These are phyloP conservation scores for Moesziomyces aphidis DNA, from an alignment of 1,284 basidiomycete species.

Conservation along the genomic window DNA sequence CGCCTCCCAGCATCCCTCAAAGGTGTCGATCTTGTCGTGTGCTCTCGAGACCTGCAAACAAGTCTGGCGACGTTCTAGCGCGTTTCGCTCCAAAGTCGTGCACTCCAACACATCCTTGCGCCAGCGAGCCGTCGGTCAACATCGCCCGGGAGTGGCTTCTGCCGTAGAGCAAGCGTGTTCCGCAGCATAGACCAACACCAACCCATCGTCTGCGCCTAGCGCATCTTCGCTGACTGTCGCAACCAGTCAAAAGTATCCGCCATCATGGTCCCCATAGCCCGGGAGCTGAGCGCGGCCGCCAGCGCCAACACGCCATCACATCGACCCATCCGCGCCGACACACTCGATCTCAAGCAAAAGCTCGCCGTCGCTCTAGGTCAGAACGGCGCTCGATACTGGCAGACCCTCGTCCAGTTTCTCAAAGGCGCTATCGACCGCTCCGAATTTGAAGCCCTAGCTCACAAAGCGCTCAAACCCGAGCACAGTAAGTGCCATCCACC, in stretches of 20 bases:
- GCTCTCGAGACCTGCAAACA: no score
- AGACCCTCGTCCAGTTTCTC: conserved; percentile 67
- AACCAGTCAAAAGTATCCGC: conserved; percentile 23
- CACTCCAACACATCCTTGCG: no score
- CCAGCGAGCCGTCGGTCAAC: not conserved
- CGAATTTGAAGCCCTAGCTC: conserved; percentile 67
- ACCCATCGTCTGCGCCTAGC: conserved; percentile 6
- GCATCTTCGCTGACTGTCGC: conserved; percentile 17
- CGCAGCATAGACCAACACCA: not conserved
- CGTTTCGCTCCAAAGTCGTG: no score
- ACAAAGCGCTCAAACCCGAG: conserved; percentile 54
- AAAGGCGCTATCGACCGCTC: conserved; percentile 67
- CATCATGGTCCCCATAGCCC: conserved; percentile 29
- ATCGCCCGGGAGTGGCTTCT: not conserved
- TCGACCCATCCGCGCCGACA: conserved; percentile 57
- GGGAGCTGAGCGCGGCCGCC: conserved; percentile 39
- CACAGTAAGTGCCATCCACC: conserved; percentile 47
- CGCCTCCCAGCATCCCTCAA: no score
- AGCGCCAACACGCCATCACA: conserved; percentile 30
- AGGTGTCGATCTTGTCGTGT: no score
- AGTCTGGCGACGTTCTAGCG: no score
- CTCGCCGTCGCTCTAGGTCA: conserved; percentile 62
- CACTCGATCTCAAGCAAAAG: conserved; percentile 60
- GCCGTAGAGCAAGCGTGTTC: not conserved
- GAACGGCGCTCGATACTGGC: conserved; percentile 68